Percentiles rank a stretch among this genome's conserved stretches.
These are phyloP conservation scores for Paraglomus occultum DNA, from an alignment of 192 early-diverging fungal species.

Conservation along the genomic window DNA sequence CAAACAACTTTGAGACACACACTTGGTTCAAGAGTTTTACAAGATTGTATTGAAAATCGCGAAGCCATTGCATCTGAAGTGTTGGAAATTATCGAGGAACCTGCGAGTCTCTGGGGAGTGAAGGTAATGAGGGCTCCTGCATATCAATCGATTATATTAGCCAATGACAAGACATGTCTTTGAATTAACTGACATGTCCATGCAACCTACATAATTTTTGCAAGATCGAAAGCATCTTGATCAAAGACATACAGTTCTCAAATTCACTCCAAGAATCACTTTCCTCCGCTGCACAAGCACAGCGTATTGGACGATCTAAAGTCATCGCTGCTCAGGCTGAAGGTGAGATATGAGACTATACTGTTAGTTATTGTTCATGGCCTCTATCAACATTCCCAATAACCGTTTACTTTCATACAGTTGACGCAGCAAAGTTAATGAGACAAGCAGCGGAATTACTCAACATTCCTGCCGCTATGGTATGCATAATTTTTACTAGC, in stretches of 20 bases:
- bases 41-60: conserved; percentile 89
- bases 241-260: conserved; percentile 82
- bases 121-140: conserved; percentile 44
- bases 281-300: conserved; percentile 84
- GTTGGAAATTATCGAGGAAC: conserved; percentile 73
- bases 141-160: background rate
- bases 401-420: conserved; percentile 29
- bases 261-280: conserved; percentile 78
- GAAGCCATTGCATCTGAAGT: conserved; percentile 85
- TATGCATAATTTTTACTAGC: background rate
- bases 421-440: conserved; percentile 88
- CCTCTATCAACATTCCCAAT: background rate
- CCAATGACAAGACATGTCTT: no score
- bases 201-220: background rate
- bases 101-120: conserved; percentile 80
- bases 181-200: background rate
- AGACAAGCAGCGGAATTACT: conserved; percentile 90
- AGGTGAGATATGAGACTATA: background rate
- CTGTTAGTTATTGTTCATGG: background rate
- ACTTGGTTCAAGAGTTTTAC: conserved; percentile 76
- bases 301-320: conserved; percentile 88
- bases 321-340: conserved; percentile 87
- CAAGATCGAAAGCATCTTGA: conserved; percentile 70
- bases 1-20: conserved; percentile 88
- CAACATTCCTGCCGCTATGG: conserved; percentile 73